Conservation (phyloP, 192 early-diverging fungal species). For the Podila minutissima region DNA sequence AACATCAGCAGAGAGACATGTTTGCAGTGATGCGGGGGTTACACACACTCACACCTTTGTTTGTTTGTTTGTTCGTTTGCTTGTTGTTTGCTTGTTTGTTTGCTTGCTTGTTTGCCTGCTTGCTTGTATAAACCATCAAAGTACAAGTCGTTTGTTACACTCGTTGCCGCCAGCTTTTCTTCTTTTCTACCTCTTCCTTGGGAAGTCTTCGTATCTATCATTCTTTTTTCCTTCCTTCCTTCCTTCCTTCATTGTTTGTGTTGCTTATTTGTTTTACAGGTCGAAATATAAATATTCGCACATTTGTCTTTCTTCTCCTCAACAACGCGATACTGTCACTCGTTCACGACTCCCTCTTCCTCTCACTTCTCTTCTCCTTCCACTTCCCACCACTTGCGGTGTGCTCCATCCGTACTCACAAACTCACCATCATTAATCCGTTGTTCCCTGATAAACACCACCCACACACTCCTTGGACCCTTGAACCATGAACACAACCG, state of each 20-base stretch:
- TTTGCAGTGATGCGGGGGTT: no score
- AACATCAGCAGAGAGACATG: no score
- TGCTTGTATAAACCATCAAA: neutral
- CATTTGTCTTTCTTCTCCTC: neutral
- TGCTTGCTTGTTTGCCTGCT: neutral
- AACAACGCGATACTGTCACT: neutral
- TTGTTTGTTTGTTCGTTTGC: neutral
- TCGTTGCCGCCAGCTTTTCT: no score
- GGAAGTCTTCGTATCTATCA: no score
- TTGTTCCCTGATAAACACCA: neutral
- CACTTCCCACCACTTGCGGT: neutral
- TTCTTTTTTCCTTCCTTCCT: no score
- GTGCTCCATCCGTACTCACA: neutral
- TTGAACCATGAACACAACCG: conserved; percentile 18
- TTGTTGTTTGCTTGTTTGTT: neutral
- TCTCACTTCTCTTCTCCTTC: neutral
- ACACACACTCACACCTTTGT: neutral
- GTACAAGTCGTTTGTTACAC: no score
- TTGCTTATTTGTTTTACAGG: neutral
- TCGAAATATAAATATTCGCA: neutral
- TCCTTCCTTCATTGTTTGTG: no score
- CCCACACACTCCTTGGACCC: neutral
- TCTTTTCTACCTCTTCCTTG: no score
- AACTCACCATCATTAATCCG: neutral
- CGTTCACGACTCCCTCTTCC: neutral